Evolutionary conservation across 2,329 filamentous ascomycete species (phyloP).

Genomic region (Trichoderma harzianum): DNA sequence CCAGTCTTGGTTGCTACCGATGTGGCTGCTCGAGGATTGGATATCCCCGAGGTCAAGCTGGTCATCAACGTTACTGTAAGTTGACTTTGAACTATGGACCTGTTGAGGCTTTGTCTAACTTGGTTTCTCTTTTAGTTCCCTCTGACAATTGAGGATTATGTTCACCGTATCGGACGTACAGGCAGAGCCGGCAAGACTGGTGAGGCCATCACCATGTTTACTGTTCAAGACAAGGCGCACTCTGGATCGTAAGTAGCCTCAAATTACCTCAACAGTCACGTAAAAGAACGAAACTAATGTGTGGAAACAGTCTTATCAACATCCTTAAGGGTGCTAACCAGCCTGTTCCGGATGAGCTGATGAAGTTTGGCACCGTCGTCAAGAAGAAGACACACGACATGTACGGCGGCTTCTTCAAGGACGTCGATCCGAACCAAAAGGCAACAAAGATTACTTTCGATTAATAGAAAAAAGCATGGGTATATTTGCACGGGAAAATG

Average conservation of each 20-base stretch:
- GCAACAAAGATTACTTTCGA: conserved; percentile 93
- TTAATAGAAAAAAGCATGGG: conserved; percentile 28
- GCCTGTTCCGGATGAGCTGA: conserved; percentile 79
- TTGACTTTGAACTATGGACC: not conserved
- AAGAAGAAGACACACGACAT: conserved; percentile 98
- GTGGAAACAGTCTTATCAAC: conserved; percentile 69
- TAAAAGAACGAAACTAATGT: conserved; percentile 15
- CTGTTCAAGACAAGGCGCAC: conserved; percentile 87
- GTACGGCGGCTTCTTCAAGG: conserved; percentile 94
- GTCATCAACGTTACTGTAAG: conserved; percentile 85
- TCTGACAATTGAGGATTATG: conserved; percentile 93
- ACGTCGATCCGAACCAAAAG: conserved; percentile 77
- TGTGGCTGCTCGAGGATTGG: conserved; percentile 88
- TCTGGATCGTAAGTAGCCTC: conserved; percentile 71
- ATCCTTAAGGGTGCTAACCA: conserved; percentile 93
- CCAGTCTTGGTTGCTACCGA: conserved; percentile 91
- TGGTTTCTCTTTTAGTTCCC: conserved; percentile 60
- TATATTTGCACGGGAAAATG: not conserved
- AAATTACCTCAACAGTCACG: not conserved
- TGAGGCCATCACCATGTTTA: conserved; percentile 88
- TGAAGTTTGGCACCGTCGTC: conserved; percentile 96
- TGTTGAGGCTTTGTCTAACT: conserved; percentile 22
- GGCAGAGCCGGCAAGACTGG: conserved; percentile 89
- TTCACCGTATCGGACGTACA: conserved; percentile 93
- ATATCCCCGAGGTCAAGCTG: conserved; percentile 92